Percentiles rank a stretch among this genome's conserved stretches.
Evolutionary conservation across 257 asterid species (phyloP).

Genomic region (Rubia yunnanensis): DNA sequence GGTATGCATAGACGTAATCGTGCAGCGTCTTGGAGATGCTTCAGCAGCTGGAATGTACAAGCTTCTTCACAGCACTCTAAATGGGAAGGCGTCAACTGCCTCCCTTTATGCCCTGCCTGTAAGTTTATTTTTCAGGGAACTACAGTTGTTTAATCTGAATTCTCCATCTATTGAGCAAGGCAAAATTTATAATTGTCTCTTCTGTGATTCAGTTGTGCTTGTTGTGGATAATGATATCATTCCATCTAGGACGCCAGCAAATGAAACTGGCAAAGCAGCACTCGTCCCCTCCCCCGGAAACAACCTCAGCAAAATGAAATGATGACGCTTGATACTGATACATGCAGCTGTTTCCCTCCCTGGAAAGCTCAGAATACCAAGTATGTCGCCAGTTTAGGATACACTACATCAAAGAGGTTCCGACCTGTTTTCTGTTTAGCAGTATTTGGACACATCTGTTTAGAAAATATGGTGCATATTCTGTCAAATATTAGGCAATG

Average conservation of each 20-base stretch:
- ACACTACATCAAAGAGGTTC: neutral
- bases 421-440: neutral
- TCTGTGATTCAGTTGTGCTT: conserved; percentile 48
- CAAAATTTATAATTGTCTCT: neutral
- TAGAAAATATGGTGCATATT: neutral
- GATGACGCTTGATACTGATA: neutral
- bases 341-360: neutral
- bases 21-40: conserved; percentile 95
- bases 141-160: neutral
- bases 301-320: conserved; percentile 22
- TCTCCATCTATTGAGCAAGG: neutral
- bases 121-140: conserved; percentile 1
- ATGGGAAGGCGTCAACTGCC: conserved; percentile 50
- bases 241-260: conserved; percentile 59
- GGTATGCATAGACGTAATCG: conserved; percentile 95
- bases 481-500: neutral
- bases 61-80: conserved; percentile 53
- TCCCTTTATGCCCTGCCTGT: conserved; percentile 78
- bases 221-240: conserved; percentile 63
- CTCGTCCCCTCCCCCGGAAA: conserved; percentile 27
- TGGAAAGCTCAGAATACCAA: neutral
- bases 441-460: neutral
- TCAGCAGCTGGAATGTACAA: conserved; percentile 94
- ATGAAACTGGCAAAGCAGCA: conserved; percentile 49
- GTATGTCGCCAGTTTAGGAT: neutral